phyloP scores from a whole-genome alignment of 2,329 filamentous ascomycete genomes.

The Lasiodiplodia theobromae region DNA sequence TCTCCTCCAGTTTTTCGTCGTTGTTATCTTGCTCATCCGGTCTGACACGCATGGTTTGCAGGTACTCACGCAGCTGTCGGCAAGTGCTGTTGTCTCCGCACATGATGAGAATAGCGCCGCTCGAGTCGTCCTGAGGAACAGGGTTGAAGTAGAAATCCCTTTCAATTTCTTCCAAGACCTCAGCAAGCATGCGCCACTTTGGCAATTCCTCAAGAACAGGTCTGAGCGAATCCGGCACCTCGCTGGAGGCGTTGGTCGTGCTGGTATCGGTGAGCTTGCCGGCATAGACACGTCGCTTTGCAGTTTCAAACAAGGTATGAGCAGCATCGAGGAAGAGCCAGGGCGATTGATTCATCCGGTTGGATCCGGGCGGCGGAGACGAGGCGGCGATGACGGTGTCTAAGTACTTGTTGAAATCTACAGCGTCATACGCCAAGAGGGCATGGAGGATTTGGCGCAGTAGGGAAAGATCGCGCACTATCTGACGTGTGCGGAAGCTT shows the following conservation, averaged over 20 bases:
- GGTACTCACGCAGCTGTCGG: constrained; percentile 85
- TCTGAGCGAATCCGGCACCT: constrained; percentile 67
- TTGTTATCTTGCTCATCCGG: constrained; percentile 52
- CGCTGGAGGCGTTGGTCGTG: constrained; percentile 49
- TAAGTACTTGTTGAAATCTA: constrained; percentile 89
- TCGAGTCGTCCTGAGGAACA: constrained; percentile 78
- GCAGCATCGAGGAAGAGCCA: constrained; percentile 97
- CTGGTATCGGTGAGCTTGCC: constrained; percentile 68
- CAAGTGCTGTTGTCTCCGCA: constrained; percentile 87
- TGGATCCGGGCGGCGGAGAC: constrained; percentile 85
- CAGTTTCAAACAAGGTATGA: constrained; percentile 90
- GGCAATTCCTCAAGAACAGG: constrained; percentile 93
- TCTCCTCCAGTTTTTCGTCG: constrained; percentile 60
- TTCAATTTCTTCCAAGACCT: constrained; percentile 92
- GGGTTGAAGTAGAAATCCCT: constrained; percentile 87
- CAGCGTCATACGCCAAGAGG: constrained; percentile 84
- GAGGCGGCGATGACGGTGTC: constrained; percentile 94
- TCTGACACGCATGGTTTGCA: constrained; percentile 86
- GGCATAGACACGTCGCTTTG: constrained; percentile 85
- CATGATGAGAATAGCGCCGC: constrained; percentile 94
- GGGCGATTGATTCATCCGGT: constrained; percentile 85
- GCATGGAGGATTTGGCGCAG: constrained; percentile 81
- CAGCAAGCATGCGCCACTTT: constrained; percentile 90
- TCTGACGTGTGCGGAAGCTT: constrained; percentile 93
- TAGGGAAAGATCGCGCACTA: constrained; percentile 86